Base-by-base conservation (phyloP, 768 basidiomycete species). In the Phallus indusiatus region DNA sequence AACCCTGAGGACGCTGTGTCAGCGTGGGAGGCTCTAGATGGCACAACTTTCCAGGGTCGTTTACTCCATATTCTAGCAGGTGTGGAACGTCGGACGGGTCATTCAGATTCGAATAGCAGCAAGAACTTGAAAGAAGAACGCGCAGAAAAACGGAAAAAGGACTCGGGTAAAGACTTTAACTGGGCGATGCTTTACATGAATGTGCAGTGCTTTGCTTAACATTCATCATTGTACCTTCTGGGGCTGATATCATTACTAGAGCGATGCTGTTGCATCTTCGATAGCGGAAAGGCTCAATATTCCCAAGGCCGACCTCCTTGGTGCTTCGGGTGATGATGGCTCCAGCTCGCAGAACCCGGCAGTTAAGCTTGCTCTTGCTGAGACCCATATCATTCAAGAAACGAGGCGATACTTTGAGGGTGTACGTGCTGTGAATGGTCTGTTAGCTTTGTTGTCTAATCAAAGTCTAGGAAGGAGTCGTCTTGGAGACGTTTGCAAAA, bases 101-200 rank as follows among this genome's bases (percentile, higher is more conserved):
- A 24, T 52, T 34, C 48, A 35, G 22, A 12, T 21, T 18, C 54
- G 51, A 22, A 18, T 5, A 24, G 28, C 52, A 78, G 59, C 62
- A 75, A 72, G 24, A 70, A 82, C 4, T 73, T 90, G 60, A 89
- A 84, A 60, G 83, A 83, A 56, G 81, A 80, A 53, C 68, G 70
- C 33, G 72, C 77, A 20, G 77, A 78, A 35, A 84, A 86, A 67
- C 76, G 82, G 59, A 93, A 86, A 69, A 75, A 80, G 11, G 73
- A 68, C 35, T 85, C 88, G 16, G 85, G 86, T 34, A 84, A 85
- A 62, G 88, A 87, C 59, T 93, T 94, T 67, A 92, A 91, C 70
- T 95, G 92, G 93, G 84, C 86, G 55, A 88, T 93, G 79, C 69
- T 98, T 59, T 97, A 94, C 68, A 94, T 97, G 91, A 98, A 97